Conservation (phyloP, 805 yeast genomes). For the Suhomyces xylopsoci region DNA sequence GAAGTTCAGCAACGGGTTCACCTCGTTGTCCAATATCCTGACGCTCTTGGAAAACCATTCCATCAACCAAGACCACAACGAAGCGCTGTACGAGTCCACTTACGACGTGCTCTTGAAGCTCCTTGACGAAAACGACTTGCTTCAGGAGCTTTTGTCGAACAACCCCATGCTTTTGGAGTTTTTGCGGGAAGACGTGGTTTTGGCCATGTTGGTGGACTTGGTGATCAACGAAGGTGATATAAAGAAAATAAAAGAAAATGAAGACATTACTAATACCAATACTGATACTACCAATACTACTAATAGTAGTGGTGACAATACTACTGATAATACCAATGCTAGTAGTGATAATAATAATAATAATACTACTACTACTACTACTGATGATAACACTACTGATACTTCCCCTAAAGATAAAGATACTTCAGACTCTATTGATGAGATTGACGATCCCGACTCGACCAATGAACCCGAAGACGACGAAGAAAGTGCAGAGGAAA, state of each 20-base stretch:
- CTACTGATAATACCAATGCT: too few relatives aligned
- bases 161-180: constrained; percentile 42
- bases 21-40: constrained; percentile 40
- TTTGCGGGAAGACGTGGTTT: constrained; percentile 36
- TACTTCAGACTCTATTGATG: neutral
- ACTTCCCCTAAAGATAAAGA: neutral
- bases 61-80: constrained; percentile 15
- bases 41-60: constrained; percentile 36
- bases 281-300: too few relatives aligned
- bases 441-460: constrained; percentile 8
- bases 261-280: too few relatives aligned
- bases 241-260: neutral
- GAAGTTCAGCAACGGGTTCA: constrained; percentile 47
- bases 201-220: constrained; percentile 36
- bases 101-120: constrained; percentile 31
- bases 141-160: constrained; percentile 42
- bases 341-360: too few relatives aligned
- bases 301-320: too few relatives aligned
- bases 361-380: neutral
- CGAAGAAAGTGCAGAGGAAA: constrained; percentile 30
- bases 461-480: constrained; percentile 18
- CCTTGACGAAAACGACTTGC: constrained; percentile 41
- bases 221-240: constrained; percentile 31
- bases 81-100: constrained; percentile 14
- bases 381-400: neutral